Evolutionary conservation across 78 protist species (phyloP), one percentile per base, ranked within the genome.

Genomic region (Planoprotostelium fungivorum): DNA sequence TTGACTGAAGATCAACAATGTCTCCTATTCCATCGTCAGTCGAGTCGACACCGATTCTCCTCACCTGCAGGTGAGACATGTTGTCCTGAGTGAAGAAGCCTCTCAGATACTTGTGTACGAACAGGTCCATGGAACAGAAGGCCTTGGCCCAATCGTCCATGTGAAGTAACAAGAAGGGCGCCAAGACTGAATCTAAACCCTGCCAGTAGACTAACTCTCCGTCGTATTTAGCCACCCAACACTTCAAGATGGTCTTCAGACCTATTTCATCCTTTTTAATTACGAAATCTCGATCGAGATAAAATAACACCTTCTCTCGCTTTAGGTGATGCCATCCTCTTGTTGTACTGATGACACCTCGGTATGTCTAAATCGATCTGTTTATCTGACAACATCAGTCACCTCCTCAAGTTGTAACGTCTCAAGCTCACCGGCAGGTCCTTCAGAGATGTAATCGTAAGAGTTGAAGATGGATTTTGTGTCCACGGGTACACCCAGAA

Each of bases 281-380:
- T 23, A 93, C 63, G 38, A 38, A 88, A 31, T 89, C 29, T 84
- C 89, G 91, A 0, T 1, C 0, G 63, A 89, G 96, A 86, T 94
- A 16, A 16, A 86, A 1, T 29, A 94, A 63, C 34, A 84, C 10
- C 28, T 29, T 34, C 5, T 89, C 86, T 29, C 94, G 73, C 98
- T 23, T 29, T 86, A 28, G 92, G 84, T 10, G 96, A 83, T 0
- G 96, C 84, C 36, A 97, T 85, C 1, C 91, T 25, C 34, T 86
- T 85, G 90, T 94, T 87, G 90, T 97, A 97, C 84, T 97, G 98
- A 39, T 97, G 98, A 83, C 98, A 97, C 29, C 98, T 90, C 34
- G 97, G 98, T 34, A 97, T 94, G 93, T 97, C 98, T 36, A 95
- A 88, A 35, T 95, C 97, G 29, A 97, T 91, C 51, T 96, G 96